Conservation (phyloP, 2,329 filamentous ascomycete genomes). For the Furcasterigmium sp. region DNA sequence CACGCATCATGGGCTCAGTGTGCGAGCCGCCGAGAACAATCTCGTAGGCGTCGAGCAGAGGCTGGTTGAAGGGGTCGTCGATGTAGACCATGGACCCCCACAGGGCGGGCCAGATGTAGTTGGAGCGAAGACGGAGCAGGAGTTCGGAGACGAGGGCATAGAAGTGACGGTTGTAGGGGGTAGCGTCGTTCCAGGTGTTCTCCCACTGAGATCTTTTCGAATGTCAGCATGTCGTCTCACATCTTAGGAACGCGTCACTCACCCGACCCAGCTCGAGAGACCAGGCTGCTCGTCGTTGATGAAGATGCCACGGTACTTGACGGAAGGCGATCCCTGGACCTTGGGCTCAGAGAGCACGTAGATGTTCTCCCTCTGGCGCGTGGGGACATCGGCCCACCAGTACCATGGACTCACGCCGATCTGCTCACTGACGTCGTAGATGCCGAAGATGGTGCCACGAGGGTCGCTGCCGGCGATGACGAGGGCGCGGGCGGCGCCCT, state of each 20-base stretch:
- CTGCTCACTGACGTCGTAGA: constrained; percentile 68
- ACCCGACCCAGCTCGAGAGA: constrained; percentile 58
- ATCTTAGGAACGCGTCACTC: constrained; percentile 12
- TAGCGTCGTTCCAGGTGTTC: constrained; percentile 36
- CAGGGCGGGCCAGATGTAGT: constrained; percentile 70
- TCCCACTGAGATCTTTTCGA: constrained; percentile 25
- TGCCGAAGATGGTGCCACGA: constrained; percentile 62
- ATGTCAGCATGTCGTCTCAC: neutral
- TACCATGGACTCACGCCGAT: constrained; percentile 70
- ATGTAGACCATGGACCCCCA: constrained; percentile 70
- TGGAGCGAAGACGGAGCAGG: constrained; percentile 62
- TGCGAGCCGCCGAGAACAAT: constrained; percentile 70
- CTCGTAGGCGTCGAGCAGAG: constrained; percentile 66
- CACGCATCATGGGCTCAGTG: constrained; percentile 65
- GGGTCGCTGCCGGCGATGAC: constrained; percentile 64
- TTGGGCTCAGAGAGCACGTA: constrained; percentile 50
- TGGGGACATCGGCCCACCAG: constrained; percentile 60
- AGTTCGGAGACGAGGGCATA: constrained; percentile 68
- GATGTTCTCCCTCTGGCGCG: constrained; percentile 44
- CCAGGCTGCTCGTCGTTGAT: constrained; percentile 67
- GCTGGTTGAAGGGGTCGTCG: constrained; percentile 64
- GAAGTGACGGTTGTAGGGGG: constrained; percentile 54
- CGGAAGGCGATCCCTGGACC: constrained; percentile 52
- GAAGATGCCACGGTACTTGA: constrained; percentile 67
- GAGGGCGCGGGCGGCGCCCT: constrained; percentile 51